phyloP scores from a whole-genome alignment of 1,139 yeast species.

The Ogataea hybrid region DNA sequence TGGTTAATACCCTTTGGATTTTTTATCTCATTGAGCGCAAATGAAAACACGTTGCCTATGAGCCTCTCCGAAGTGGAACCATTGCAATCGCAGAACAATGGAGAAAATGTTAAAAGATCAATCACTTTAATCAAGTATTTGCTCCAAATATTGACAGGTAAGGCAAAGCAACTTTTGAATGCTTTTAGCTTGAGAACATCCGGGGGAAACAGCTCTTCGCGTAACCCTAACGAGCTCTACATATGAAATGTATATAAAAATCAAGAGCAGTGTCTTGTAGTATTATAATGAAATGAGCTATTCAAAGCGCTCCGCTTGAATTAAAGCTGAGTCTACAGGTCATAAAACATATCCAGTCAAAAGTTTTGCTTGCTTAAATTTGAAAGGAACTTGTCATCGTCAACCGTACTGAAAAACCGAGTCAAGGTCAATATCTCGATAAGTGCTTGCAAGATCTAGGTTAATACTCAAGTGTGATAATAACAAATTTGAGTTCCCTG shows the following conservation, averaged over 20 bases:
- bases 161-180: constrained; percentile 47
- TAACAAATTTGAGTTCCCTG: no score
- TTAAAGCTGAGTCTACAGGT: no score
- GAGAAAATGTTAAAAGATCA: constrained; percentile 34
- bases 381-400: no score
- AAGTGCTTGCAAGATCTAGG: no score
- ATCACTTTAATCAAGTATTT: constrained; percentile 56
- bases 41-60: constrained; percentile 81
- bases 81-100: constrained; percentile 35
- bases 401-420: no score
- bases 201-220: constrained; percentile 2
- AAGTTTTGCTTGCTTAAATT: no score
- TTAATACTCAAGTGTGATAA: no score
- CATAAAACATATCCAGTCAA: no score
- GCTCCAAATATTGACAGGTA: constrained; percentile 52
- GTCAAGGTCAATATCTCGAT: no score
- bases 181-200: constrained; percentile 53
- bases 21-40: constrained; percentile 89
- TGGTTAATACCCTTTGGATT: constrained; percentile 95
- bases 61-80: constrained; percentile 26
- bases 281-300: no score
- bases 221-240: constrained; percentile 48
- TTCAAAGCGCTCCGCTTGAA: no score
- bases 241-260: constrained; percentile 1
- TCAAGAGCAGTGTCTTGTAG: no score